Evolutionary conservation across 164 flowering plant species (phyloP), one percentile per base, ranked within the genome.

Genomic region (Piper betle): DNA sequence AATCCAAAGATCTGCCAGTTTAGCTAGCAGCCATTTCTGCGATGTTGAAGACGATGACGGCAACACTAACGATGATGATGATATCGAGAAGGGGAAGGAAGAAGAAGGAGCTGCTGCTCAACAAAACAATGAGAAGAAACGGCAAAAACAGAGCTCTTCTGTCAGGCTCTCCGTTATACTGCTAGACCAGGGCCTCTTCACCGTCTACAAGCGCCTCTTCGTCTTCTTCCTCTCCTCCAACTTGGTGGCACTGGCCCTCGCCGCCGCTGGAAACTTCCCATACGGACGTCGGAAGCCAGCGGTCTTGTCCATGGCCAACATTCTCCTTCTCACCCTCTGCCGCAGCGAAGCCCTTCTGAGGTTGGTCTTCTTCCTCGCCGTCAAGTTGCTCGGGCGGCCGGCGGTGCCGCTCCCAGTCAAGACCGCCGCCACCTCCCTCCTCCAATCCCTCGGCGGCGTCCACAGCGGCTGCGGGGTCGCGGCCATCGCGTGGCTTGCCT

Each of bases 381-480:
- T 81, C 52, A 77, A 78, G 55, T 18, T 60, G 2, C 39, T 82
- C 4, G 84, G 86, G 4, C 52, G 71, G 41, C 52, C 82, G 25
- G 80, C 81, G 77, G 66, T 84, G 0, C 84, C 86, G 5, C 69
- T 84, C 2, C 38, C 25, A 1, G 3, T 80, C 20, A 84, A 76
- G 58, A 86, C 85, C 2, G 72, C 78, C 19, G 63, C 71, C 40
- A 78, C 88, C 3, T 69, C 88, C 3, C 58, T 84, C 15, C 79
- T 84, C 3, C 85, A 84, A 60, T 78, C 73, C 42, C 78, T 78
- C 33, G 87, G 81, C 4, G 86, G 86, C 12, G 66, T 84, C 4
- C 86, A 80, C 62, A 81, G 88, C 54, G 70, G 86, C 25, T 78
- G 84, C 62, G 88, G 84, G 1, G 60, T 84, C 13, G 78, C 84